Conservation (phyloP, 768 basidiomycete genomes). For the Coprinopsis sp. region DNA sequence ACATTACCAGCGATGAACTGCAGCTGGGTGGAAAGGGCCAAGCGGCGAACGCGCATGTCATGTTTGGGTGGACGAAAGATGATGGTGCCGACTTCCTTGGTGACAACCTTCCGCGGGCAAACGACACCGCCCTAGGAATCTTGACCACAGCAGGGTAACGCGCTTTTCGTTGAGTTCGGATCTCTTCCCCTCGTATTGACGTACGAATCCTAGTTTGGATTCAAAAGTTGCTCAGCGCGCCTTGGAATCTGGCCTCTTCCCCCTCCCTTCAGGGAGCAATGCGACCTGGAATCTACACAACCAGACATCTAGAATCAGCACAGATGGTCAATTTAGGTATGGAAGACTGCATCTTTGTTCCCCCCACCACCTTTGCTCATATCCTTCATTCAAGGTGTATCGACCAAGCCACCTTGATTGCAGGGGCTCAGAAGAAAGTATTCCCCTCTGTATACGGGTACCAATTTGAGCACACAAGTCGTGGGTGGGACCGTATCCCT, state of each 20-base stretch:
- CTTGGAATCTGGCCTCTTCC: slow-evolving; percentile 33
- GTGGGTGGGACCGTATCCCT: slow-evolving; percentile 40
- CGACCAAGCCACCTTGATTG: slow-evolving; percentile 45
- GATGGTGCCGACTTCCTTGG: slow-evolving; percentile 46
- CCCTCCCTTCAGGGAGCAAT: slow-evolving; percentile 30
- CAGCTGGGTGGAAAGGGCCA: slow-evolving; percentile 35
- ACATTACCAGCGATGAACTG: slow-evolving; percentile 34
- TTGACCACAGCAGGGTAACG: slow-evolving; percentile 19
- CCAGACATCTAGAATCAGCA: slow-evolving; percentile 38
- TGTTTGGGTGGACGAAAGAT: slow-evolving; percentile 49
- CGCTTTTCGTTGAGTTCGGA: slow-evolving; percentile 11
- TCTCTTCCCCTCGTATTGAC: background rate
- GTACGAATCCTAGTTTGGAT: slow-evolving; percentile 7
- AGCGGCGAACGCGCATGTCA: slow-evolving; percentile 38
- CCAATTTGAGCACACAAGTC: slow-evolving; percentile 43
- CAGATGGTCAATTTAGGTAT: slow-evolving; percentile 41
- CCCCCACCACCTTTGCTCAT: too few relatives aligned
- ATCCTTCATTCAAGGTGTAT: slow-evolving; percentile 24
- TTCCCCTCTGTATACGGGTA: slow-evolving; percentile 42
- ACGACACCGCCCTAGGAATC: slow-evolving; percentile 12
- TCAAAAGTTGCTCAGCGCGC: slow-evolving; percentile 11
- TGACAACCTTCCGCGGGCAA: slow-evolving; percentile 18
- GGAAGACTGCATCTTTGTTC: too few relatives aligned
- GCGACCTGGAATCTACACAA: slow-evolving; percentile 41
- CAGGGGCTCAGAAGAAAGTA: slow-evolving; percentile 36